phyloP scores from a whole-genome alignment of 768 basidiomycete species.

The Leucogyrophana mollusca region DNA sequence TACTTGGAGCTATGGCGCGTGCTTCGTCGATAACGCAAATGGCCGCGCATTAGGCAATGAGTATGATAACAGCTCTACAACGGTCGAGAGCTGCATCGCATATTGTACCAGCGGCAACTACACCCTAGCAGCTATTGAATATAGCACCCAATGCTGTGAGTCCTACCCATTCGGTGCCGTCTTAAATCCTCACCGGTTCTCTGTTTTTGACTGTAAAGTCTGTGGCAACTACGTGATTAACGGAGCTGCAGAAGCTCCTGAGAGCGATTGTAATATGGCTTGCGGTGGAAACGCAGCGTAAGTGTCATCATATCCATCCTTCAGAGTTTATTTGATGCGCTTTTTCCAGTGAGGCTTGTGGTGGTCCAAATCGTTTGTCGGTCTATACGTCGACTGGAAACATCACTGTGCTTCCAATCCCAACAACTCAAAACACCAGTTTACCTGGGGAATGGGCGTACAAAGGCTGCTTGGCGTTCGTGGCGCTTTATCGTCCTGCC shows the following conservation, averaged over 20 bases:
- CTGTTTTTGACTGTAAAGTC: constrained; percentile 37
- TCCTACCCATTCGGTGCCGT: constrained; percentile 9
- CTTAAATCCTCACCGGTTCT: constrained; percentile 5
- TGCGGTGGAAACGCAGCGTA: constrained; percentile 71
- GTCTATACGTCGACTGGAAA: constrained; percentile 57
- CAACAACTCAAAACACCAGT: constrained; percentile 48
- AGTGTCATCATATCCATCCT: constrained; percentile 17
- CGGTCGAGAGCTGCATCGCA: constrained; percentile 62
- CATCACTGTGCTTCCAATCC: constrained; percentile 58
- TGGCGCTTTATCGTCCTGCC: neutral
- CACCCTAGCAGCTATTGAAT: constrained; percentile 73
- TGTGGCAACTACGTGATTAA: constrained; percentile 68
- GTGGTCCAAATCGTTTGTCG: constrained; percentile 70
- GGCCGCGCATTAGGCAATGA: constrained; percentile 59
- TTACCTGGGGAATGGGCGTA: constrained; percentile 68
- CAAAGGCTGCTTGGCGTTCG: constrained; percentile 65
- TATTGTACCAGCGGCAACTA: constrained; percentile 56
- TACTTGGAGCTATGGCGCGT: constrained; percentile 60
- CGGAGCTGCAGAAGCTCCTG: constrained; percentile 51
- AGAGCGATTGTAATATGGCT: constrained; percentile 64
- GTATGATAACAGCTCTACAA: constrained; percentile 39
- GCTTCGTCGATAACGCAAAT: constrained; percentile 70
- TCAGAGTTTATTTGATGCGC: constrained; percentile 7
- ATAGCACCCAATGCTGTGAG: constrained; percentile 48
- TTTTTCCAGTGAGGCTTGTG: constrained; percentile 62